These are phyloP conservation scores for Xerocomellus intermedius DNA, from an alignment of 768 basidiomycete genomes.

Conservation along the genomic window DNA sequence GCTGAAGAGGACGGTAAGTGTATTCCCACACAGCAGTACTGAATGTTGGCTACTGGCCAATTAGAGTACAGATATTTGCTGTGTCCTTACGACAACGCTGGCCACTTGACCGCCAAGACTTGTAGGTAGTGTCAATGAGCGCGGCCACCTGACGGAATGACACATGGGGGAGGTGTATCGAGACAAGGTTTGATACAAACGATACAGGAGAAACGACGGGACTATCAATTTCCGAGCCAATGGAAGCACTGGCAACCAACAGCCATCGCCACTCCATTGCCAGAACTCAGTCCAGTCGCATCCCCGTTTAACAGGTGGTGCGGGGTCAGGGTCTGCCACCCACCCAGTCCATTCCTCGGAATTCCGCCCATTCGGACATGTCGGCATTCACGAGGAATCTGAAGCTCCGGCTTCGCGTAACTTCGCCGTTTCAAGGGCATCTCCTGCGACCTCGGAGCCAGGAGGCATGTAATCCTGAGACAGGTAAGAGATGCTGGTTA, in stretches of 20 bases:
- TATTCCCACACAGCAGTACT: constrained; percentile 1
- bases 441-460: background rate
- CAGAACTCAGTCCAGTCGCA: background rate
- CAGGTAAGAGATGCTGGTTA: background rate
- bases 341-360: background rate
- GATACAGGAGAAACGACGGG: too few relatives aligned
- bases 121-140: too few relatives aligned
- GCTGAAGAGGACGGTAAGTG: too few relatives aligned
- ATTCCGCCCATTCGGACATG: background rate
- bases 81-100: background rate
- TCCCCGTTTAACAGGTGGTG: background rate
- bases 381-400: background rate
- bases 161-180: too few relatives aligned
- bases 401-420: too few relatives aligned
- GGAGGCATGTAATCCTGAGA: background rate
- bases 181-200: too few relatives aligned
- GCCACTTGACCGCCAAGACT: background rate
- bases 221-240: too few relatives aligned
- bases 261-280: background rate
- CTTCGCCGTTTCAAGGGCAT: background rate
- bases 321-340: background rate
- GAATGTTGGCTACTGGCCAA: background rate
- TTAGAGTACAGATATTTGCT: background rate
- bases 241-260: too few relatives aligned
- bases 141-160: too few relatives aligned